Percentiles rank a stretch among this genome's conserved stretches.
Conservation (phyloP, 1,139 yeast species). For the Meyerozyma carpophila region DNA sequence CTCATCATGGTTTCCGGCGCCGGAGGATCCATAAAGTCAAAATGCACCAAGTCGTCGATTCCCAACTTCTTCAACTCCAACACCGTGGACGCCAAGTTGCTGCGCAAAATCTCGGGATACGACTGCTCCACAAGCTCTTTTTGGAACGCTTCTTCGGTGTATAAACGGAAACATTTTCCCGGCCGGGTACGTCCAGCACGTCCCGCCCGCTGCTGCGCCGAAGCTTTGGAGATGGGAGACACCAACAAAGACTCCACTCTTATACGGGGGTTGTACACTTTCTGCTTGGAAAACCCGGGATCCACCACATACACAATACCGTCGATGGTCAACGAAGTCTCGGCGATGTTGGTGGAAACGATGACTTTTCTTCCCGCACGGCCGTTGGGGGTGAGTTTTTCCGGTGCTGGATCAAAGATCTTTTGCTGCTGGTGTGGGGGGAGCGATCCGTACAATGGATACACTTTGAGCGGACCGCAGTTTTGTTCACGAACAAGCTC, state of each 20-base stretch:
- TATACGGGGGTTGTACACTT: constrained; percentile 93
- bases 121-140: constrained; percentile 92
- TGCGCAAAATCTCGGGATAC: constrained; percentile 90
- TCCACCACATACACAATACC: constrained; percentile 97
- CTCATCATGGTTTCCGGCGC: constrained; percentile 99
- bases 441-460: constrained; percentile 91
- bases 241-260: constrained; percentile 92
- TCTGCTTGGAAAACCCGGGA: constrained; percentile 95
- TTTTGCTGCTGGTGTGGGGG: constrained; percentile 95
- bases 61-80: constrained; percentile 90
- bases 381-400: constrained; percentile 55
- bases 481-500: constrained; percentile 82
- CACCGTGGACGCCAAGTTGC: constrained; percentile 88
- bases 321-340: constrained; percentile 94
- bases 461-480: constrained; percentile 83
- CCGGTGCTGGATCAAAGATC: constrained; percentile 88
- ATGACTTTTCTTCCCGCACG: constrained; percentile 92
- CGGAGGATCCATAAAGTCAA: constrained; percentile 99
- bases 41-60: constrained; percentile 92
- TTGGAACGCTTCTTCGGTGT: constrained; percentile 95
- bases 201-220: constrained; percentile 98
- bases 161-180: constrained; percentile 93
- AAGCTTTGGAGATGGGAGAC: constrained; percentile 94
- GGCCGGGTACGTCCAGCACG: constrained; percentile 99
- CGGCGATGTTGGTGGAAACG: constrained; percentile 95